phyloP scores from a whole-genome alignment of 805 yeast species.

The Ogataea corticis region DNA sequence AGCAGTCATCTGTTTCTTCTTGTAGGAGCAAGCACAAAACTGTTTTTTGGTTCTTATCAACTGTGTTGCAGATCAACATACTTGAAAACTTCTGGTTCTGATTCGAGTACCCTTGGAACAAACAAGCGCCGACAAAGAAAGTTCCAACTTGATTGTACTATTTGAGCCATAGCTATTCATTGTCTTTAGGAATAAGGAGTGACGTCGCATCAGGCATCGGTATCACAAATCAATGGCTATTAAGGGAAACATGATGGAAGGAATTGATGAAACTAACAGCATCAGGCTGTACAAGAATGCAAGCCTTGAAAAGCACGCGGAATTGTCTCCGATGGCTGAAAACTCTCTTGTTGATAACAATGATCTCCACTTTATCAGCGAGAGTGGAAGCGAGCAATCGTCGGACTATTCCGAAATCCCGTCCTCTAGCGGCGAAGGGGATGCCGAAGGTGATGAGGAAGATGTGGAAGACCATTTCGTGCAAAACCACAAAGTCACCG shows the following conservation, averaged over 20 bases:
- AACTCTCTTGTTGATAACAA: slow-evolving; percentile 13
- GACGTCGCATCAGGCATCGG: no score
- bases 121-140: no score
- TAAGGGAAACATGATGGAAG: slow-evolving; percentile 12
- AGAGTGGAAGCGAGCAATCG: slow-evolving; percentile 19
- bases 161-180: no score
- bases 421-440: slow-evolving; percentile 19
- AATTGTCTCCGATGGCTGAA: slow-evolving; percentile 15
- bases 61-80: no score
- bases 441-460: slow-evolving; percentile 4
- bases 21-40: no score
- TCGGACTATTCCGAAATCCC: slow-evolving; percentile 22
- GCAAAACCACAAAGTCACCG: not conserved
- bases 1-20: no score
- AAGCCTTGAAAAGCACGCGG: slow-evolving; percentile 16
- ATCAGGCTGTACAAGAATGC: slow-evolving; percentile 19
- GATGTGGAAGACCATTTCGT: not conserved
- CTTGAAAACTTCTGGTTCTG: no score
- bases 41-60: no score
- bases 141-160: no score
- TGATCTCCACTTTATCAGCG: slow-evolving; percentile 17
- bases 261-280: slow-evolving; percentile 21
- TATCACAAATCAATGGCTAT: not conserved
- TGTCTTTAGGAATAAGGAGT: no score
- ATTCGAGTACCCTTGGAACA: no score